These are phyloP conservation scores for Entophlyctis helioformis DNA, from an alignment of 192 early-diverging fungal species.

Conservation along the genomic window DNA sequence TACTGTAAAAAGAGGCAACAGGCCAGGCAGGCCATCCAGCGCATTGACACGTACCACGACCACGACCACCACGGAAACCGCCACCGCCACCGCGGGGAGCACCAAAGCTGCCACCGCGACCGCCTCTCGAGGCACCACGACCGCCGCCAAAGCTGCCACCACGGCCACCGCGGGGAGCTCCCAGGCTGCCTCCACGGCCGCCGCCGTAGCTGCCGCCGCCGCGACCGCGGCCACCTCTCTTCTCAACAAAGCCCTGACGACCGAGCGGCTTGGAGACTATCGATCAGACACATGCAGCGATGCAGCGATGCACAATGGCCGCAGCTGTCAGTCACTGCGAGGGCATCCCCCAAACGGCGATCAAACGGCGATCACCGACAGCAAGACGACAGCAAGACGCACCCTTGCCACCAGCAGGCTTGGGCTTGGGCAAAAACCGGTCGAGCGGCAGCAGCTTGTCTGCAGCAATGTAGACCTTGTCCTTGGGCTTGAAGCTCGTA, in stretches of 20 bases:
- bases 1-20: too few relatives aligned
- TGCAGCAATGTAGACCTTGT: slow-evolving; percentile 86
- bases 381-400: neutral
- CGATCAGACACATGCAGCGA: slow-evolving; percentile 10
- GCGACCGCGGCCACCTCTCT: slow-evolving; percentile 38
- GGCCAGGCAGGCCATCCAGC: too few relatives aligned
- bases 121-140: slow-evolving; percentile 22
- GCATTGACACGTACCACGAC: slow-evolving; percentile 8
- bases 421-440: slow-evolving; percentile 92
- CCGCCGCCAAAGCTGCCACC: slow-evolving; percentile 19
- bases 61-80: slow-evolving; percentile 7
- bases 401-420: slow-evolving; percentile 21
- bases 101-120: slow-evolving; percentile 28
- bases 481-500: slow-evolving; percentile 76
- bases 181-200: slow-evolving; percentile 14
- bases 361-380: neutral
- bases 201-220: slow-evolving; percentile 31
- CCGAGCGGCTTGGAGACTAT: slow-evolving; percentile 49
- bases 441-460: slow-evolving; percentile 94
- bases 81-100: slow-evolving; percentile 20
- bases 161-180: slow-evolving; percentile 8
- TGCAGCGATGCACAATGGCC: neutral
- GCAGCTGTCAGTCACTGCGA: neutral
- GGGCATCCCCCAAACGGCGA: neutral
- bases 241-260: slow-evolving; percentile 49